phyloP scores from a whole-genome alignment of 1,139 yeast genomes.

The Saccharomyces hybrid region DNA sequence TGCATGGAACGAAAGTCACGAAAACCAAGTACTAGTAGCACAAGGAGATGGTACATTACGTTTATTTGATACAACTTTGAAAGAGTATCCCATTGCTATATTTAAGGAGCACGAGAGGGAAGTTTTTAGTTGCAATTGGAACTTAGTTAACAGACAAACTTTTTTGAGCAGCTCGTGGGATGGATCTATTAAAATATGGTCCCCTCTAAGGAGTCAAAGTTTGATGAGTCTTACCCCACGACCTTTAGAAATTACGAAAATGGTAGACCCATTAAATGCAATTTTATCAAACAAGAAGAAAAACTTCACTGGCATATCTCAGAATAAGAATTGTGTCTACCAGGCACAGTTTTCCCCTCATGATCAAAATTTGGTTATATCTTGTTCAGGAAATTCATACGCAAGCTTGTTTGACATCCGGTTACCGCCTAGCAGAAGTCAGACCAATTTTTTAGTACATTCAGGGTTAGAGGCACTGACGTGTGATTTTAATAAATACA shows the following conservation, averaged over 20 bases:
- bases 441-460: slow-evolving; percentile 59
- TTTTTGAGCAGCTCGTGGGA: slow-evolving; percentile 90
- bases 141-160: slow-evolving; percentile 61
- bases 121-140: slow-evolving; percentile 84
- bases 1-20: slow-evolving; percentile 87
- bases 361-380: slow-evolving; percentile 59
- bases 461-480: slow-evolving; percentile 73
- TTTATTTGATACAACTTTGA: slow-evolving; percentile 65
- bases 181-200: slow-evolving; percentile 71
- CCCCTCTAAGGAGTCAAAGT: slow-evolving; percentile 54
- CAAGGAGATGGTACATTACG: slow-evolving; percentile 88
- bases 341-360: slow-evolving; percentile 84
- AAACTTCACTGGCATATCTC: slow-evolving; percentile 10
- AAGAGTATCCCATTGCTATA: slow-evolving; percentile 65
- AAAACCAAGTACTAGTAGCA: slow-evolving; percentile 74
- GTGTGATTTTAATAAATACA: slow-evolving; percentile 87
- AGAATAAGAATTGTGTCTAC: slow-evolving; percentile 53
- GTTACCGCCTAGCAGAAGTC: slow-evolving; percentile 48
- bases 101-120: slow-evolving; percentile 77
- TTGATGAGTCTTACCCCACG: slow-evolving; percentile 48
- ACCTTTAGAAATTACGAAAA: slow-evolving; percentile 16
- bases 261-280: slow-evolving; percentile 6
- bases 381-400: slow-evolving; percentile 75
- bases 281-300: slow-evolving; percentile 5
- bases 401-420: slow-evolving; percentile 83